Conservation (phyloP, 495 filamentous ascomycete genomes). For the Daldinia caldariorum region DNA sequence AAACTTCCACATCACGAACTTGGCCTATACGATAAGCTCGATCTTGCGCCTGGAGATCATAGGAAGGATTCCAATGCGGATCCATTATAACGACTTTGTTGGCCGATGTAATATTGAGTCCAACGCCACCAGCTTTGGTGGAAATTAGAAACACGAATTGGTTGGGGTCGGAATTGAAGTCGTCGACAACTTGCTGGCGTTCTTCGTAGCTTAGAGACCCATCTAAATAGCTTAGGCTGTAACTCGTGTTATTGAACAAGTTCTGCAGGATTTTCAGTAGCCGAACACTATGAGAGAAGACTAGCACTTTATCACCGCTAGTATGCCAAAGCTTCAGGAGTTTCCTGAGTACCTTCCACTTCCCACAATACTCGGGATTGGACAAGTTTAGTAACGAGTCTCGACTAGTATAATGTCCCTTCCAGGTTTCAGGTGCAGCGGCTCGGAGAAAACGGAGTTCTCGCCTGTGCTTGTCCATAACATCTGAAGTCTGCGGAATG, state of each 20-base stretch:
- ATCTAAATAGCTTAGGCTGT: slow-evolving; percentile 91
- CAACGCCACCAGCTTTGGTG: slow-evolving; percentile 86
- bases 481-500: slow-evolving; percentile 75
- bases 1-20: slow-evolving; percentile 92
- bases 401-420: slow-evolving; percentile 74
- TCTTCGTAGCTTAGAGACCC: slow-evolving; percentile 89
- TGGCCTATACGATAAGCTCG: slow-evolving; percentile 97
- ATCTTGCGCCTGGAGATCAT: slow-evolving; percentile 95
- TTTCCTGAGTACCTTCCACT: slow-evolving; percentile 93
- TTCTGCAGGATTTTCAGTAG: slow-evolving; percentile 86
- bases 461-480: slow-evolving; percentile 79
- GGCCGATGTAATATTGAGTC: slow-evolving; percentile 94
- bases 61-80: slow-evolving; percentile 96
- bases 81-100: slow-evolving; percentile 99
- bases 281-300: slow-evolving; percentile 91
- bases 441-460: slow-evolving; percentile 81
- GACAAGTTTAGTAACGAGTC: slow-evolving; percentile 85
- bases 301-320: slow-evolving; percentile 89
- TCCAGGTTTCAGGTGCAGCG: slow-evolving; percentile 80
- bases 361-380: slow-evolving; percentile 93
- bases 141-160: slow-evolving; percentile 98
- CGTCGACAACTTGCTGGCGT: slow-evolving; percentile 79
- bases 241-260: slow-evolving; percentile 88
- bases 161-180: slow-evolving; percentile 88
- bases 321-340: slow-evolving; percentile 88